Percentiles rank a stretch among this genome's conserved stretches.
Conservation (phyloP, 352 stramenopile genomes). For the Pythium utonaiense region DNA sequence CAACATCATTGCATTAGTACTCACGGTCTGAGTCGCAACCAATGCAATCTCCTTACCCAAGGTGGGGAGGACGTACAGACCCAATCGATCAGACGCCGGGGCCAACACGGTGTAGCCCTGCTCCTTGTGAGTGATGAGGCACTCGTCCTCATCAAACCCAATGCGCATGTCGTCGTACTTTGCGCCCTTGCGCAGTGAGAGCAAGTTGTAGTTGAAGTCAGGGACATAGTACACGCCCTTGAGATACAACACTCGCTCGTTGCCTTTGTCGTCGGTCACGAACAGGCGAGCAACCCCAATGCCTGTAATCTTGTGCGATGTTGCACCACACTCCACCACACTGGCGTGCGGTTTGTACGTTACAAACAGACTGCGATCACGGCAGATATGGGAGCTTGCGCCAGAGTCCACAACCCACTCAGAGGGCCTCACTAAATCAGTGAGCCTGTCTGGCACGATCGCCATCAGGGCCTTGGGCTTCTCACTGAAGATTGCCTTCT, state of each 20-base stretch:
- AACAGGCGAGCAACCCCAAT: neutral
- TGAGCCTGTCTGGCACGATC: neutral
- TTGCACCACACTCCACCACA: conserved; percentile 6
- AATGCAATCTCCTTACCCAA: conserved; percentile 11
- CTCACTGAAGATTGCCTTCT: too few species aligned
- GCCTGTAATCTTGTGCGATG: conserved; percentile 1
- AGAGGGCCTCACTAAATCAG: neutral
- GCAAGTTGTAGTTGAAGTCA: conserved; percentile 10
- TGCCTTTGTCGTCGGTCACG: neutral
- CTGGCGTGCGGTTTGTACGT: neutral
- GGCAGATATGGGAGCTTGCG: conserved; percentile 1
- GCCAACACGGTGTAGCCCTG: conserved; percentile 5
- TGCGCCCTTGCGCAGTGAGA: conserved; percentile 6
- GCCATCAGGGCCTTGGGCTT: neutral
- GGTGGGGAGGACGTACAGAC: conserved; percentile 11
- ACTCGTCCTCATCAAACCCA: conserved; percentile 10
- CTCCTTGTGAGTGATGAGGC: conserved; percentile 14
- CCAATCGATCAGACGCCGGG: conserved; percentile 6
- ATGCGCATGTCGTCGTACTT: conserved; percentile 3
- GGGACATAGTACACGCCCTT: conserved; percentile 6
- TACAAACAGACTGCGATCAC: neutral
- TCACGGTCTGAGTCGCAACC: conserved; percentile 8
- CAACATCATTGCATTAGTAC: conserved; percentile 10
- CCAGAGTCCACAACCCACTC: conserved; percentile 11
- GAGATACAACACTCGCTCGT: neutral